phyloP scores from a whole-genome alignment of 306 rosid species.

The Parietaria judaica region DNA sequence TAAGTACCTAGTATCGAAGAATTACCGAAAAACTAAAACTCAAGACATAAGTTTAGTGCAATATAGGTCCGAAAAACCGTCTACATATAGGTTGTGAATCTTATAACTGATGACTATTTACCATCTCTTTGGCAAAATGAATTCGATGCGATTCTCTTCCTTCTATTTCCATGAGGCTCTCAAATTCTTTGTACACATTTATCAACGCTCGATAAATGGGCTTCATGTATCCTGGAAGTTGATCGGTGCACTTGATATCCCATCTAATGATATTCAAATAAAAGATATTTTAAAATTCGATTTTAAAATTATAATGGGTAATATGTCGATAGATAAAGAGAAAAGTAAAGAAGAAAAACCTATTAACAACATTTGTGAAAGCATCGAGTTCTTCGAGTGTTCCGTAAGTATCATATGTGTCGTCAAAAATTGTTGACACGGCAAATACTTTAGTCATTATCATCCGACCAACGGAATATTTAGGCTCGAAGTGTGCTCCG shows the following conservation, averaged over 20 bases:
- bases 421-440: conserved; percentile 23
- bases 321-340: background rate
- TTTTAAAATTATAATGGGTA: background rate
- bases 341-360: conserved; percentile 8
- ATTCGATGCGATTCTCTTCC: conserved; percentile 7
- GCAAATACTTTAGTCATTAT: conserved; percentile 18
- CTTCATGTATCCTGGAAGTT: conserved; percentile 18
- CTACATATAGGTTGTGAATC: background rate
- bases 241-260: conserved; percentile 6
- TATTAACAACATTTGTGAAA: conserved; percentile 30
- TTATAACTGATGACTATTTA: background rate
- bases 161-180: background rate
- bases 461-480: conserved; percentile 18
- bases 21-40: too few relatives aligned
- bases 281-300: background rate
- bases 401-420: conserved; percentile 35
- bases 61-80: background rate
- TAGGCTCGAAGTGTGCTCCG: conserved; percentile 19
- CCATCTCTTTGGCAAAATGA: conserved; percentile 12
- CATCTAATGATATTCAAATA: background rate
- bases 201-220: conserved; percentile 1
- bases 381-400: conserved; percentile 33
- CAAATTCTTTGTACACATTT: conserved; percentile 18
- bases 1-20: too few relatives aligned
- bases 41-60: too few relatives aligned